Base-by-base conservation (phyloP, 139 green algal genomes). In the Klebsormidium nitens region DNA sequence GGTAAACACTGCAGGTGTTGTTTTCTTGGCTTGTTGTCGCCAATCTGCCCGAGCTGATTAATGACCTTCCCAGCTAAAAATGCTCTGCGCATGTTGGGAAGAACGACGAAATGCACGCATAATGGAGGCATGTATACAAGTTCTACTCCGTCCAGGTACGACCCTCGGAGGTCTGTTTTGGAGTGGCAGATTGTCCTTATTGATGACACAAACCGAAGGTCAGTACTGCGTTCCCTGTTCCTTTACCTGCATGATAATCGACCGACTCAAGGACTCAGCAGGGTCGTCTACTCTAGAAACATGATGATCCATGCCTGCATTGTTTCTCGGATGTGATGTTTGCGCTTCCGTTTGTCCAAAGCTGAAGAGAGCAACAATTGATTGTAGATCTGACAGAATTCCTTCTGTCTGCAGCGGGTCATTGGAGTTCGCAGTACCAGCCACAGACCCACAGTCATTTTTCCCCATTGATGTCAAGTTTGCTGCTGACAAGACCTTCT, bases 381-480 rank as follows among this genome's bases (percentile, higher is more conserved):
- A 8, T 63, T 63, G 32, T 14, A 8, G 11, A 36, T 47, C 32
- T 8, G 29, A 8, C 14, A 14, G 11, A 23, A 8, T 63, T 36
- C 14, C 32, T 73, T 75, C 55, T 59, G 23, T 67, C 31, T 71
- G 11, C 68, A 90, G 56, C 56, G 94, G 94, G 19, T 84, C 85
- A 32, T 84, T 96, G 74, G 94, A 99, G 87, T 96, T 99, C 84
- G 90, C 95, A 6, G 86, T 96, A 26, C 86, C 88, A 0, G 86
- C 83, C 2, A 72, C 83, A 5, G 81, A 91, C 66, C 23, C 87
- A 0, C 85, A 90, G 26, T 56, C 66, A 2, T 96, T 98, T 84
- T 98, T 96, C 87, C 94, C 94, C 3, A 87, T 98, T 1, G 87
- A 95, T 62, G 83, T 93, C 29, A 68, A 66, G 50, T 97, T 97